Percentiles rank a stretch among this genome's conserved stretches.
These are phyloP conservation scores for Paramyrothecium roridum DNA, from an alignment of 2,329 filamentous ascomycete species.

Conservation along the genomic window DNA sequence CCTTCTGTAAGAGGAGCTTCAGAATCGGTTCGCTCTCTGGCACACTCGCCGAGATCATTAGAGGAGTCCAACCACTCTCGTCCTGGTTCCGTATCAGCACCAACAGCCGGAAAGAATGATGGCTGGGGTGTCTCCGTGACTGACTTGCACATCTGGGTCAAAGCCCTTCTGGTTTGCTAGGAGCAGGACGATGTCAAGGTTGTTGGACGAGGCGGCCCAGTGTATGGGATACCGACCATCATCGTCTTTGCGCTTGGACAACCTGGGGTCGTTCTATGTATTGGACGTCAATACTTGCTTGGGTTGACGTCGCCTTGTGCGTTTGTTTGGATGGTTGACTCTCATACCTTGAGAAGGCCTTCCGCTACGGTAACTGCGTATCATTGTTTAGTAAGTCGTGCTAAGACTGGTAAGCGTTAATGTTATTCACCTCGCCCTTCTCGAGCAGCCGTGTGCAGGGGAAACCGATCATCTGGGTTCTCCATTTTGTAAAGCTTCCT, in stretches of 20 bases:
- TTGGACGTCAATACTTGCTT: neutral
- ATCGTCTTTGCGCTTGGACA: slow-evolving; percentile 70
- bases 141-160: slow-evolving; percentile 76
- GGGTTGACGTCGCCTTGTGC: neutral
- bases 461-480: neutral
- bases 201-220: slow-evolving; percentile 88
- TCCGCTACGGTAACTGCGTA: slow-evolving; percentile 10
- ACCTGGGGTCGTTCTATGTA: slow-evolving; percentile 70
- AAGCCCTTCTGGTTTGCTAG: slow-evolving; percentile 70
- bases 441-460: neutral
- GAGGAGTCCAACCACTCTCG: slow-evolving; percentile 74
- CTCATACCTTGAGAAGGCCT: slow-evolving; percentile 10
- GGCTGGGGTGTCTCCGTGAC: slow-evolving; percentile 6
- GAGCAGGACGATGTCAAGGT: slow-evolving; percentile 68
- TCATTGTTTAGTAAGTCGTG: neutral
- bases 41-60: slow-evolving; percentile 79
- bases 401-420: neutral
- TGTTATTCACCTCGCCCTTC: neutral
- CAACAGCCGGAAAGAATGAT: neutral
- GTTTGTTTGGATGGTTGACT: neutral
- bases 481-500: neutral
- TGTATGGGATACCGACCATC: slow-evolving; percentile 90
- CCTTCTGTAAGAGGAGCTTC: slow-evolving; percentile 63
- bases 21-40: slow-evolving; percentile 69
- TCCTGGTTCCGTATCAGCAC: slow-evolving; percentile 45